These are phyloP conservation scores for Pestalotiopsis sp. DNA, from an alignment of 2,329 filamentous ascomycete species.

Conservation along the genomic window DNA sequence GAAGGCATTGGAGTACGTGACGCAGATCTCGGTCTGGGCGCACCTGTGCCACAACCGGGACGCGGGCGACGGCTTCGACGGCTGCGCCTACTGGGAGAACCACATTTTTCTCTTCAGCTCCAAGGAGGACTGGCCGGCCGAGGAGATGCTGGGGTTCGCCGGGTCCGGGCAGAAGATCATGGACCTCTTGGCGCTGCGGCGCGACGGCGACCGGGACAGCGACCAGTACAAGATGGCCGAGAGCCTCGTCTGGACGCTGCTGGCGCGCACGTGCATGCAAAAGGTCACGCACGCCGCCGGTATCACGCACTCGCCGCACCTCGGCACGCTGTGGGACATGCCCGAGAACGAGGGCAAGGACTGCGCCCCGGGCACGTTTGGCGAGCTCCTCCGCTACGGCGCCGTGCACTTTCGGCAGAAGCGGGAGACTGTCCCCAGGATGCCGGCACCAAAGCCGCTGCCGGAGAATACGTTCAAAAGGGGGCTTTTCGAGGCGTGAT, in stretches of 20 bases:
- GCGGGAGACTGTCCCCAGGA: not conserved
- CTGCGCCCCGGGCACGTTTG: slow-evolving; percentile 20
- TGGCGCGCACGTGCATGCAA: slow-evolving; percentile 19
- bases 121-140: slow-evolving; percentile 15
- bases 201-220: slow-evolving; percentile 19
- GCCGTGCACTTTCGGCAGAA: slow-evolving; percentile 20
- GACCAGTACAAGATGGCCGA: slow-evolving; percentile 17
- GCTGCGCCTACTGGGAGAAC: slow-evolving; percentile 23
- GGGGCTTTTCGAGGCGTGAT: slow-evolving; percentile 6
- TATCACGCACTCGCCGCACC: slow-evolving; percentile 16
- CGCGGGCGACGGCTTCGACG: slow-evolving; percentile 25
- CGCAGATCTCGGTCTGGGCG: slow-evolving; percentile 40
- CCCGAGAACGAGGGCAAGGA: slow-evolving; percentile 21
- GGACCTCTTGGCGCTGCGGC: slow-evolving; percentile 22
- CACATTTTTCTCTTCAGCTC: slow-evolving; percentile 16
- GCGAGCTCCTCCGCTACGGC: slow-evolving; percentile 19
- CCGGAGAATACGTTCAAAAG: slow-evolving; percentile 3
- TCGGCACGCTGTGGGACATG: slow-evolving; percentile 19
- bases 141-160: slow-evolving; percentile 21
- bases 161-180: slow-evolving; percentile 20
- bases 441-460: not conserved
- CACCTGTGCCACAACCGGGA: slow-evolving; percentile 28
- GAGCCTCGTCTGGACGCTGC: slow-evolving; percentile 16
- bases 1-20: slow-evolving; percentile 39
- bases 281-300: slow-evolving; percentile 21